Evolutionary conservation across 1,284 basidiomycete genomes (phyloP), one percentile per base, ranked within the genome.

Genomic region (Cryptococcus neoformans): DNA sequence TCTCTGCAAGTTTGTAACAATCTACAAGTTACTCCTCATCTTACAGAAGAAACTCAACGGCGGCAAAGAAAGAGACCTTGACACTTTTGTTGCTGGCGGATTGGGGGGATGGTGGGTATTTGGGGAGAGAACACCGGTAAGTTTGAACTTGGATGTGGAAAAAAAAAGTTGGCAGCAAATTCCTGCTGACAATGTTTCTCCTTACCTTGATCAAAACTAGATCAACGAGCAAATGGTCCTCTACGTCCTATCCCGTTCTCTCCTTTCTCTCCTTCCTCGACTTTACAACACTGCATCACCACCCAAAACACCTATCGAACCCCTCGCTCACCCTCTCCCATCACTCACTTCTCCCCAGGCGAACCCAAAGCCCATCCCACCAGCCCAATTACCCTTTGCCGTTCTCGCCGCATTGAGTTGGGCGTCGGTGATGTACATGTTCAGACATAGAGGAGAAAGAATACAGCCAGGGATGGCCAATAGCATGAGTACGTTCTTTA

Each of bases 141-240:
- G 75, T 71, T 28, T 49, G 3, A 11, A 45, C 49, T 21, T 3
- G 11, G 4, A 35, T 41, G 38, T 38, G 36, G 17, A 54, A 10
- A 44, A 16, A 28, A 28, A 28, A 4, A 28, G 3, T 28, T 28
- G 28, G 28, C 28, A 28, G 28, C 28, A 28, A 3, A 28, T 28
- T 28, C 28, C 28, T 28, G 28, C 28, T 28, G 28, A 28, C 28
- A 4, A 41, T 41, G n/a, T 47, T 39, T 34, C 28, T 9, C 50
- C 10, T 14, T 28, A 21, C 21, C 5, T 44, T 12, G 16, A 34
- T 14, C 35, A 4, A 9, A n/a, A 16, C 37, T n/a, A 78, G 76
- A 89, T 99, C 62, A 99, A 99, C 72, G 95, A 99, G 75, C 96
- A 99, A 90, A 98, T 99, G 64, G 96, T 99, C 9, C 85, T 99